Base-by-base conservation (phyloP, 495 filamentous ascomycete genomes). In the Glonium stellatum region DNA sequence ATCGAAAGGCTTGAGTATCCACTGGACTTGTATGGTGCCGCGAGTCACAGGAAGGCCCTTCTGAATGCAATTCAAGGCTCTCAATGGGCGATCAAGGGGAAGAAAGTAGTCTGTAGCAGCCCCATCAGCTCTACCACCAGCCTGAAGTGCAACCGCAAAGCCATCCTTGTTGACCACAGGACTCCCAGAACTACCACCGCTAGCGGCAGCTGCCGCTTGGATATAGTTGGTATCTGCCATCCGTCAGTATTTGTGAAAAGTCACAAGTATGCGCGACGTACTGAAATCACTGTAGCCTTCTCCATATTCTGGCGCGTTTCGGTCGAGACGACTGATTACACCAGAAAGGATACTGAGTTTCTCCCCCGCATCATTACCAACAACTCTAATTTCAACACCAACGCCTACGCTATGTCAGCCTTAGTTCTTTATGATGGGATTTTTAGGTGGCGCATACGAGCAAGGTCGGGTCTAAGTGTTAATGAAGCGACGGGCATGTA, bases 101-200 rank as follows among this genome's bases (percentile, higher is more conserved):
- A 99, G 79, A 77, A 99, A 99, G 71, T 97, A 99, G 71, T 99
- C 93, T 4, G 93, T 98, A 13, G 93, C 92, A 60, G 93, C 93
- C 31, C 91, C 91, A 70, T 99, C 93, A 21, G 87, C 84, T 74
- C 95, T 81, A 31, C 93, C 93, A 62, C 93, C 93, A 37, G 93
- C 93, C 77, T 99, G 93, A 61, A 99, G 75, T 48, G 93, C 93
- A 52, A 99, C 84, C 15, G 90, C 95, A 72, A 87, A 86, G 1
- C 93, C 93, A 70, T 96, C 89, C 37, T 96, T 86, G 69, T 97
- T 95, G 59, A 99, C 92, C 1, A 99, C 93, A 0, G 93, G 93
- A 83, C 88, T 93, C 27, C 93, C 93, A 10, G 95, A 97, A 75
- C 90, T 95, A 64, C 93, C 93, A 58, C 93, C 93, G 71, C 89